phyloP scores from a whole-genome alignment of 805 yeast genomes.

The Brettanomyces sp. region DNA sequence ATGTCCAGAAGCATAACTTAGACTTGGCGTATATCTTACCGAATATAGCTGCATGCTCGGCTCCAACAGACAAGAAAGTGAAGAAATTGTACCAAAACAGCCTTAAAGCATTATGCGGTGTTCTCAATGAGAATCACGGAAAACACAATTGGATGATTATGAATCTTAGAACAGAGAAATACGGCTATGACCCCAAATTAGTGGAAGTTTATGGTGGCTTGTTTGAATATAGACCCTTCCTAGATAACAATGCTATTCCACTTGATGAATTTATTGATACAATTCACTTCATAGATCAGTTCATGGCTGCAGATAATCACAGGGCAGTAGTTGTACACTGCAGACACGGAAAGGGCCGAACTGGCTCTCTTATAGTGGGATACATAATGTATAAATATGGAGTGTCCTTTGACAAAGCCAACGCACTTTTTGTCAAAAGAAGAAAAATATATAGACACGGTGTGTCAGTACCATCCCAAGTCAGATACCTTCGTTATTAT shows the following conservation, averaged over 20 bases:
- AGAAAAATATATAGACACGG: constrained; percentile 56
- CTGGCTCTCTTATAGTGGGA: constrained; percentile 70
- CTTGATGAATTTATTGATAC: constrained; percentile 38
- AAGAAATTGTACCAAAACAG: constrained; percentile 43
- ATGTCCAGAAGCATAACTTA: constrained; percentile 15
- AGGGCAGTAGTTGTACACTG: constrained; percentile 65
- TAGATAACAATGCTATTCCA: constrained; percentile 75
- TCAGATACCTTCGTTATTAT: constrained; percentile 53
- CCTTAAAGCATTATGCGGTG: constrained; percentile 39
- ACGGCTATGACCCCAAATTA: constrained; percentile 24
- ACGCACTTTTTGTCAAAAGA: constrained; percentile 39
- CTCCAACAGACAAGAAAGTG: constrained; percentile 46
- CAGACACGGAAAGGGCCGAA: constrained; percentile 85
- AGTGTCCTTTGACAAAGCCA: constrained; percentile 36
- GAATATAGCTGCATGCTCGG: constrained; percentile 63
- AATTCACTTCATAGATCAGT: constrained; percentile 36
- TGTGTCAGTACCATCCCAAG: constrained; percentile 63
- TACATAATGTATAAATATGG: constrained; percentile 45
- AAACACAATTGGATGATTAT: constrained; percentile 56
- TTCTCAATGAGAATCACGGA: constrained; percentile 38
- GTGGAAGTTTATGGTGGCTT: constrained; percentile 27
- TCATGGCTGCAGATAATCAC: constrained; percentile 27
- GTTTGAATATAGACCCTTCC: constrained; percentile 45
- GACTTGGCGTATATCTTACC: constrained; percentile 65
- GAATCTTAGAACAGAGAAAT: constrained; percentile 58